phyloP scores from a whole-genome alignment of 164 flowering plant species.

The grape (Vitis vinifera) region DNA sequence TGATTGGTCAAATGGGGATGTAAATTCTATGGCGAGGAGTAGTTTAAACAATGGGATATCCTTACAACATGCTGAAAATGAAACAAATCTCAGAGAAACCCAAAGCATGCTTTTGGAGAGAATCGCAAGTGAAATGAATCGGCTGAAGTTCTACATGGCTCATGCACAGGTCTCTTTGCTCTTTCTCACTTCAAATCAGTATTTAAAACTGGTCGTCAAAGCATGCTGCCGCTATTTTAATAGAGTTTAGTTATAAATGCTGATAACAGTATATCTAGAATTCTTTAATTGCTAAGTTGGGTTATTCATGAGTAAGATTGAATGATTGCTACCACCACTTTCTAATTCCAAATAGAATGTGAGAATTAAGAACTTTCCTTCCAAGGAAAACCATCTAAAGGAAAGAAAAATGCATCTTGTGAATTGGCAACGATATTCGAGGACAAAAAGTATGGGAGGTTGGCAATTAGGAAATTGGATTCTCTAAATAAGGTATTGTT shows the following conservation, averaged over 20 bases:
- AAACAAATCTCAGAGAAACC: constrained; percentile 77
- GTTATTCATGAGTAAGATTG: no score
- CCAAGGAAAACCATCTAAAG: no score
- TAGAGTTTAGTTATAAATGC: background rate
- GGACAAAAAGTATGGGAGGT: no score
- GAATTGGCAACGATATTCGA: no score
- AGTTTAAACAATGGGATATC: constrained; percentile 47
- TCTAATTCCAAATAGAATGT: background rate
- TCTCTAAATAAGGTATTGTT: no score
- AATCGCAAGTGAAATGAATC: constrained; percentile 98
- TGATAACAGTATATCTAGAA: background rate
- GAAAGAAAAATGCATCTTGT: no score
- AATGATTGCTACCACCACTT: no score
- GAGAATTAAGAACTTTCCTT: background rate
- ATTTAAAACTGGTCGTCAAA: background rate
- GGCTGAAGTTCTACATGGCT: constrained; percentile 86
- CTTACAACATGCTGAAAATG: constrained; percentile 62
- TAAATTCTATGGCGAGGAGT: constrained; percentile 37
- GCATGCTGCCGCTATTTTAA: background rate
- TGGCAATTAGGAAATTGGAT: no score
- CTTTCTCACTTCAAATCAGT: constrained; percentile 6
- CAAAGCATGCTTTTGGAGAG: constrained; percentile 98
- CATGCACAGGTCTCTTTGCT: constrained; percentile 77
- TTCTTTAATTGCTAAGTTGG: background rate
- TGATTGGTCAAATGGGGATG: constrained; percentile 73